These are phyloP conservation scores for Fusarium albosuccineum DNA, from an alignment of 2,329 filamentous ascomycete genomes.

Conservation along the genomic window DNA sequence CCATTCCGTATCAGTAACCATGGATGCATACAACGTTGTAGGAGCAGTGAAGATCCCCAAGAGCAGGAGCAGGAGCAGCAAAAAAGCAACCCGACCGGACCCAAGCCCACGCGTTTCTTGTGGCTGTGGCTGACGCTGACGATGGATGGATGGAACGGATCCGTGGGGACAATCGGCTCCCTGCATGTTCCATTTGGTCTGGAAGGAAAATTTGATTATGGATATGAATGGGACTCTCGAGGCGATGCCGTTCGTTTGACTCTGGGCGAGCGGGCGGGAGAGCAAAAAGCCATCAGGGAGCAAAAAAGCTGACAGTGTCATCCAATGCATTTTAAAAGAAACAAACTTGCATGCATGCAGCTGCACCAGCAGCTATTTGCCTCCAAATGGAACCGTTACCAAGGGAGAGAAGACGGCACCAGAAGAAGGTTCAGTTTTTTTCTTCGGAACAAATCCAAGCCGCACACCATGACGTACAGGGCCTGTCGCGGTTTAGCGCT, in stretches of 20 bases:
- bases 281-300: no score
- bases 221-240: background rate
- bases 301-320: no score
- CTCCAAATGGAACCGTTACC: no score
- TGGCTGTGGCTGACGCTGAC: slow-evolving; percentile 39
- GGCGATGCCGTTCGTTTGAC: no score
- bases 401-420: no score
- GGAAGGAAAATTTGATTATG: background rate
- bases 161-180: slow-evolving; percentile 23
- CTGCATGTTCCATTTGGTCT: slow-evolving; percentile 25
- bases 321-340: no score
- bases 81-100: background rate
- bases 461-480: slow-evolving; percentile 41
- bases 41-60: background rate
- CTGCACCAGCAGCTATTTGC: no score
- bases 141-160: slow-evolving; percentile 9
- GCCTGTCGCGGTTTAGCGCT: slow-evolving; percentile 28
- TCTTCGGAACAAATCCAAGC: slow-evolving; percentile 34
- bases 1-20: background rate
- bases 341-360: no score
- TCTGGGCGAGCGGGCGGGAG: no score
- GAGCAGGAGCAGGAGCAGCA: background rate
- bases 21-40: slow-evolving; percentile 35
- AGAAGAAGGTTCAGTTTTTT: no score
- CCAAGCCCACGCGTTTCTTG: slow-evolving; percentile 25